A percentile compares a stretch with the other conserved stretches of the same genome.
phyloP scores from a whole-genome alignment of 768 basidiomycete species.

The Pulveroboletus frians region DNA sequence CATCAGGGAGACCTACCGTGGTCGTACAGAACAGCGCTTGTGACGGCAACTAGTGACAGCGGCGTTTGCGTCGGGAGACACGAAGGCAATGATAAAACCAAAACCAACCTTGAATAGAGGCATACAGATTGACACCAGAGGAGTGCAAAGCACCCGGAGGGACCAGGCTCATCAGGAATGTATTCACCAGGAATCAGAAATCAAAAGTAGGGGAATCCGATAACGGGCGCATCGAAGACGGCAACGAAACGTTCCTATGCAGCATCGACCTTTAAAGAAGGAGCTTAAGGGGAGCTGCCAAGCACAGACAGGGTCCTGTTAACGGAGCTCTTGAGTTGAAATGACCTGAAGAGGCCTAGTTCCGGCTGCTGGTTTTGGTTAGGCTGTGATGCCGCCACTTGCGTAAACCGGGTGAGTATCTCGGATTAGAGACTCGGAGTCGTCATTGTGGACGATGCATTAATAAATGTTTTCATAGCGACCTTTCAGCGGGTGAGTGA shows the following conservation, averaged over 20 bases:
- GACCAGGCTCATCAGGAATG: slow-evolving; percentile 21
- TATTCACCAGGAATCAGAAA: slow-evolving; percentile 1
- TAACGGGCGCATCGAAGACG: background rate
- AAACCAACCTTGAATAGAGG: slow-evolving; percentile 22
- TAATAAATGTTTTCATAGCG: background rate
- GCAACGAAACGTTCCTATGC: background rate
- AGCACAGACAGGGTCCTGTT: slow-evolving; percentile 2
- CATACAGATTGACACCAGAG: slow-evolving; percentile 9
- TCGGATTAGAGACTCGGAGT: background rate
- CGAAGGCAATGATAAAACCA: background rate
- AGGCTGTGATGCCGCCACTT: background rate
- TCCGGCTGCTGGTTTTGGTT: background rate
- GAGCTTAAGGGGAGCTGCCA: background rate
- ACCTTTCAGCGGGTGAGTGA: background rate
- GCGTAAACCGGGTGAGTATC: background rate
- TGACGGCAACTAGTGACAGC: slow-evolving; percentile 24
- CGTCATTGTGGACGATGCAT: background rate
- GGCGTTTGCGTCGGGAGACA: slow-evolving; percentile 1
- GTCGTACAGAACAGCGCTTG: slow-evolving; percentile 26
- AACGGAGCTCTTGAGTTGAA: slow-evolving; percentile 4
- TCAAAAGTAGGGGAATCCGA: background rate
- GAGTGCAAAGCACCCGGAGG: slow-evolving; percentile 5
- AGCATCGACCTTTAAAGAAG: slow-evolving; percentile 16
- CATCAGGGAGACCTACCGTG: slow-evolving; percentile 15
- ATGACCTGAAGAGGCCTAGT: slow-evolving; percentile 7